These are phyloP conservation scores for Albifimbria verrucaria DNA, from an alignment of 2,329 filamentous ascomycete species.

Conservation along the genomic window DNA sequence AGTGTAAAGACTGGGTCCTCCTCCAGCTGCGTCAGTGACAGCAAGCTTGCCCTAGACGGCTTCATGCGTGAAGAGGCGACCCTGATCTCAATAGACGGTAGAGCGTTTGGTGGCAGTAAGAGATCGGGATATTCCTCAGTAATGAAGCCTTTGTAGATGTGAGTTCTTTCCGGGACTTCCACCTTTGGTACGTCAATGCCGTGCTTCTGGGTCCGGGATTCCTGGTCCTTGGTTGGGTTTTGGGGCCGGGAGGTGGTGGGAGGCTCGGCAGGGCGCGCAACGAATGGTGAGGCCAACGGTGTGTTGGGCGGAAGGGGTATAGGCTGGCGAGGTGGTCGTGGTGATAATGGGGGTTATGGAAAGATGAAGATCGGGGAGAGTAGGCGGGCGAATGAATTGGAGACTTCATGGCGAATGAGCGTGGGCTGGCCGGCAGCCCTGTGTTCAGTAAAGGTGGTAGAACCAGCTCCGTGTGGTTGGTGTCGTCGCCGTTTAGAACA, in stretches of 20 bases:
- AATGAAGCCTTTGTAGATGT: slow-evolving; percentile 73
- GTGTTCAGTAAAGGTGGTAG: slow-evolving; percentile 51
- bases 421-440: slow-evolving; percentile 57
- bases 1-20: slow-evolving; percentile 94
- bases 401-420: slow-evolving; percentile 47
- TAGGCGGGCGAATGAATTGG: slow-evolving; percentile 62
- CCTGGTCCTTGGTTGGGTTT: not conserved
- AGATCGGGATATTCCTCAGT: slow-evolving; percentile 86
- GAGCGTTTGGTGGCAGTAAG: slow-evolving; percentile 80
- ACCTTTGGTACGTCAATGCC: slow-evolving; percentile 4
- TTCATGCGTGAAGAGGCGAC: slow-evolving; percentile 95
- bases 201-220: not conserved
- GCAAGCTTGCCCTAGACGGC: slow-evolving; percentile 80
- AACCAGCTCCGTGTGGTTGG: slow-evolving; percentile 27
- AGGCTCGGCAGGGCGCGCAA: slow-evolving; percentile 8
- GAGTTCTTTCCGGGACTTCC: slow-evolving; percentile 7
- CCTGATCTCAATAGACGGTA: slow-evolving; percentile 79
- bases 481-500: slow-evolving; percentile 38
- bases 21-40: slow-evolving; percentile 75
- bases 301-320: slow-evolving; percentile 71
- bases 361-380: slow-evolving; percentile 54
- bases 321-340: slow-evolving; percentile 69
- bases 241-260: slow-evolving; percentile 10
- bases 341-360: slow-evolving; percentile 60
- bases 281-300: slow-evolving; percentile 53